Base-by-base conservation (phyloP, 257 asterid species). In the Ophiorrhiza pumila region DNA sequence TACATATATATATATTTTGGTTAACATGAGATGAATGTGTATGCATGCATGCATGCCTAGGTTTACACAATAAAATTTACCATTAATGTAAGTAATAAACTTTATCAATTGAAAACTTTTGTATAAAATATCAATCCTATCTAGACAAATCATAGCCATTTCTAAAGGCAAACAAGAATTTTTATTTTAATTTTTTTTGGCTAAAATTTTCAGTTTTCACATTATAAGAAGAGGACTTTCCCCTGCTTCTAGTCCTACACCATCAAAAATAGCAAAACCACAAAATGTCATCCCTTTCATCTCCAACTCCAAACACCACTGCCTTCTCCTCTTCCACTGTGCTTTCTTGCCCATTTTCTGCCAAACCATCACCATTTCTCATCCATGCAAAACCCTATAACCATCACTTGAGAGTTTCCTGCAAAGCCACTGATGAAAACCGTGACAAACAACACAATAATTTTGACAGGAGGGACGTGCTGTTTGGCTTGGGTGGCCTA, bases 401-500 rank as follows among this genome's bases (percentile, higher is more conserved):
- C 53, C 66, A 57, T 2, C 50, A 13, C 5, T 29, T 18, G 13
- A 70, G 37, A 27, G 64, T 70, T 17, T 53, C 74, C 34, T 53
- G 65, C 68, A 71, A 65, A 13, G 31, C 23, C 9, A 37, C 27
- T n/a, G n/a, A n/a, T 17, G 46, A 56, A 4, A 43, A 20, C 6
- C 27, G 17, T 15, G 53, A 56, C n/a, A n/a, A n/a, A n/a, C 25
- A 62, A 0, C 5, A 5, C 5, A 41, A 18, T 1, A 67, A 73
- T 31, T 43, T 72, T 41, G 82, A 78, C 1, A 66, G 78, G 53
- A 72, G 81, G 46, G 52, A 68, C 50, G 56, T 78, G 8, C 71
- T 78, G 4, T 7, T 78, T 20, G 81, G 81, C 27, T 27, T 78
- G n/a, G 81, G 81, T 7, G 75, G 81, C 49, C 39, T 78, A 0